Evolutionary conservation across 768 basidiomycete species (phyloP).

Genomic region (Lactarius hatsudake): DNA sequence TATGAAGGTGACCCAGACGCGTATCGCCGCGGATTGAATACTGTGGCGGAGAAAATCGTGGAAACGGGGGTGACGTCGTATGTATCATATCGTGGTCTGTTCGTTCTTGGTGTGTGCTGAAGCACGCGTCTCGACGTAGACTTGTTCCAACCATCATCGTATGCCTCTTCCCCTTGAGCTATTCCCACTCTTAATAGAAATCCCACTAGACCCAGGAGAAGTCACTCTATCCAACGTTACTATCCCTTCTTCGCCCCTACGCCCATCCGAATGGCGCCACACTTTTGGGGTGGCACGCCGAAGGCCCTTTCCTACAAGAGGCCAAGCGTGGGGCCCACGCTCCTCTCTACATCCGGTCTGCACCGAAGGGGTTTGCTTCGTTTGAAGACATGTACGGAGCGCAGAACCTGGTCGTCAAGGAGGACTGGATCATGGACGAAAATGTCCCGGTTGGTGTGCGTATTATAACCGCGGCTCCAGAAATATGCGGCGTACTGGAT

Average conservation of each 20-base stretch:
- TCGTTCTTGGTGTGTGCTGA: slow-evolving; percentile 8
- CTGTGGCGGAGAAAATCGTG: slow-evolving; percentile 70
- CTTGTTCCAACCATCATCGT: slow-evolving; percentile 55
- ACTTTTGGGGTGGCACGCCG: slow-evolving; percentile 85
- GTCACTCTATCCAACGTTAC: slow-evolving; percentile 66
- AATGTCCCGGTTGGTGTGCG: slow-evolving; percentile 54
- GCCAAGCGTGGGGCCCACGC: slow-evolving; percentile 85
- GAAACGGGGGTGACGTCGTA: slow-evolving; percentile 90
- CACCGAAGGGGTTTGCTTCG: slow-evolving; percentile 58
- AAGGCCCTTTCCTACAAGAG: slow-evolving; percentile 84
- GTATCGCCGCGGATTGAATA: slow-evolving; percentile 65
- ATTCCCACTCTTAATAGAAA: not conserved
- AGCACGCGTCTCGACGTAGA: slow-evolving; percentile 16
- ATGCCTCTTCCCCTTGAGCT: slow-evolving; percentile 29
- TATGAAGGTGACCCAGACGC: slow-evolving; percentile 67
- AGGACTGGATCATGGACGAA: slow-evolving; percentile 63
- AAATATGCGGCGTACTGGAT: slow-evolving; percentile 77
- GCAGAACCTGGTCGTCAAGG: slow-evolving; percentile 56
- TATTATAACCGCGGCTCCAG: slow-evolving; percentile 84
- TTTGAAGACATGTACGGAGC: slow-evolving; percentile 75
- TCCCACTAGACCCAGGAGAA: slow-evolving; percentile 68
- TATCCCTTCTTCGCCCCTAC: slow-evolving; percentile 66
- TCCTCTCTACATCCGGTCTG: slow-evolving; percentile 58
- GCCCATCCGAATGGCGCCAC: slow-evolving; percentile 63
- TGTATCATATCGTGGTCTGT: slow-evolving; percentile 37